Conservation (phyloP, 1,284 basidiomycete species). For the Melampsora americana region DNA sequence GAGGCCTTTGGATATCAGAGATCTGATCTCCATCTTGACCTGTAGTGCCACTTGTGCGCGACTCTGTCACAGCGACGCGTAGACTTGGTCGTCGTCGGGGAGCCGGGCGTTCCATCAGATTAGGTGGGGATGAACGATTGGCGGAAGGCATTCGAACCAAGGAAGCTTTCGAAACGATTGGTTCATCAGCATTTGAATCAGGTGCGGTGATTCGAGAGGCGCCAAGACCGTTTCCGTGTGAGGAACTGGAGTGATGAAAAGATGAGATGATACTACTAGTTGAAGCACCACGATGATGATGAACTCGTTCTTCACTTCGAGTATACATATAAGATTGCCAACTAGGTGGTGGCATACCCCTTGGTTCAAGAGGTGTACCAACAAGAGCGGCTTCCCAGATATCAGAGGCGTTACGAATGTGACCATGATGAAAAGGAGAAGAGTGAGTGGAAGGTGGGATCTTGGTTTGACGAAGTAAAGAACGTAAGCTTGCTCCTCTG, state of each 20-base stretch:
- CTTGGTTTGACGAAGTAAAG: conserved; percentile 30
- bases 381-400: conserved; percentile 35
- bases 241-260: not conserved
- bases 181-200: not conserved
- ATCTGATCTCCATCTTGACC: not conserved
- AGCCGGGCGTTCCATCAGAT: not conserved
- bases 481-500: conserved; percentile 18
- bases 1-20: not conserved
- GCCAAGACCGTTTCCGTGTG: not conserved
- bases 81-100: not conserved
- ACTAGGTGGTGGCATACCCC: conserved; percentile 3
- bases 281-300: conserved; percentile 18
- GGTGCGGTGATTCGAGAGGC: not conserved
- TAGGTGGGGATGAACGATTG: not conserved
- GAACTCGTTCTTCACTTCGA: conserved; percentile 18
- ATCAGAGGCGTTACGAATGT: conserved; percentile 8
- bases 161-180: not conserved
- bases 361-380: conserved; percentile 27
- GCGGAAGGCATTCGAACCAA: not conserved
- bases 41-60: not conserved
- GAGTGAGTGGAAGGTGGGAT: conserved; percentile 27
- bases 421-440: not conserved
- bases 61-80: not conserved
- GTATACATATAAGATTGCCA: conserved; percentile 20
- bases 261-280: conserved; percentile 17